Conservation (phyloP, 441 rosid species). For the Pelargonium myrrhifolium region DNA sequence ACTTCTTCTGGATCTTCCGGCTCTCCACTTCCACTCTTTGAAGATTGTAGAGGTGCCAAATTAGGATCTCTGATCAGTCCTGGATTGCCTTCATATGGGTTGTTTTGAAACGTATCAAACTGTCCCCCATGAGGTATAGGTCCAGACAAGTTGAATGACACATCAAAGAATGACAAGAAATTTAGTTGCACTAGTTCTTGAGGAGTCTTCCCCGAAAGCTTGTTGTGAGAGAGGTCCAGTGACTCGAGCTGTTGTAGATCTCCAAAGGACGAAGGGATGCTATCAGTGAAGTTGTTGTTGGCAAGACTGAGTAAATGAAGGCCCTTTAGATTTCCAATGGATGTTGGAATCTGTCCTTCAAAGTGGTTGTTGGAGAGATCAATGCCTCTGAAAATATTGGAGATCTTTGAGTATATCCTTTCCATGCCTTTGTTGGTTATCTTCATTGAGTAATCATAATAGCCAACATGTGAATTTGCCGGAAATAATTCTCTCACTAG, state of each 20-base stretch:
- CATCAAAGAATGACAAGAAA: neutral
- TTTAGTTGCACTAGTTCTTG: too few relatives aligned
- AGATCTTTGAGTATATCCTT: neutral
- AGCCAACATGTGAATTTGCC: neutral
- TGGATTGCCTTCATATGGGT: neutral
- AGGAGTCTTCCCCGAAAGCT: too few relatives aligned
- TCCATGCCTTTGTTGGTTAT: neutral
- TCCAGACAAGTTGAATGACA: neutral
- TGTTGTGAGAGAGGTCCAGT: constrained; percentile 11
- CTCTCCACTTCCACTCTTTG: neutral
- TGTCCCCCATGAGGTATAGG: neutral
- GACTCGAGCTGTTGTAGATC: neutral
- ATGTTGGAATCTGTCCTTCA: neutral
- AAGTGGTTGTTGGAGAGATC: neutral
- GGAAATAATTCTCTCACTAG: too few relatives aligned
- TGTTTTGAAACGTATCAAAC: neutral
- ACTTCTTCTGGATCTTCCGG: neutral
- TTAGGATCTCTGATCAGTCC: too few relatives aligned
- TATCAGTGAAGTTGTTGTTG: neutral
- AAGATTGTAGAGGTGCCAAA: too few relatives aligned
- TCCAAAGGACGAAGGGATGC: constrained; percentile 5
- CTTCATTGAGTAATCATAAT: neutral
- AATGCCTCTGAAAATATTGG: neutral
- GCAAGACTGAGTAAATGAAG: neutral
- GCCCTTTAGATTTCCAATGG: neutral